These are phyloP conservation scores for Diaporthe nobilis DNA, from an alignment of 2,329 filamentous ascomycete species.

Conservation along the genomic window DNA sequence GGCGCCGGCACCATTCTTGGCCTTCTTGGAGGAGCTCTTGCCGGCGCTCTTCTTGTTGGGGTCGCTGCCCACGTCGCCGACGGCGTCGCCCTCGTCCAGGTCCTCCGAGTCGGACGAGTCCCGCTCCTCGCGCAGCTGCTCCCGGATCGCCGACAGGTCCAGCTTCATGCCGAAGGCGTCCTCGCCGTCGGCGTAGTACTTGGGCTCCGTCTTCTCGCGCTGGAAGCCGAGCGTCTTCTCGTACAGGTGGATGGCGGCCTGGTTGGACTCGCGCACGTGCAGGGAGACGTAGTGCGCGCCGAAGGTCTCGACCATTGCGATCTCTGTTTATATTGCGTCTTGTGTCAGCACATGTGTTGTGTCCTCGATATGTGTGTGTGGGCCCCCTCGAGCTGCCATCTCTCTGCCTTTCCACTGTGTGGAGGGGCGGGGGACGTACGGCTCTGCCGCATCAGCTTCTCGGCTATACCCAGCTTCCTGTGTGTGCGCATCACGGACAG, in stretches of 20 bases:
- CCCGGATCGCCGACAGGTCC: slow-evolving; percentile 76
- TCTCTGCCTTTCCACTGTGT: too few species aligned
- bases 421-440: slow-evolving; percentile 74
- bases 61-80: slow-evolving; percentile 74
- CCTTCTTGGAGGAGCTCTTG: slow-evolving; percentile 47
- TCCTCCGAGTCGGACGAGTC: slow-evolving; percentile 51
- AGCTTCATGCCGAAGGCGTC: slow-evolving; percentile 96
- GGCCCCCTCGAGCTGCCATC: too few species aligned
- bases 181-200: slow-evolving; percentile 98
- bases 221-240: slow-evolving; percentile 91
- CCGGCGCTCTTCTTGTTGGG: slow-evolving; percentile 47
- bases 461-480: slow-evolving; percentile 88
- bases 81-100: slow-evolving; percentile 77
- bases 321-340: slow-evolving; percentile 67
- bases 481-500: slow-evolving; percentile 98
- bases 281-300: slow-evolving; percentile 93
- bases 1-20: slow-evolving; percentile 51
- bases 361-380: not conserved
- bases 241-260: slow-evolving; percentile 92
- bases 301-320: slow-evolving; percentile 97
- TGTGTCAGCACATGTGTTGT: not conserved
- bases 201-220: slow-evolving; percentile 86
- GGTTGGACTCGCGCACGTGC: slow-evolving; percentile 95
- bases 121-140: slow-evolving; percentile 60
- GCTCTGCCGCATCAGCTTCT: slow-evolving; percentile 97